A percentile compares a stretch with the other conserved stretches of the same genome.
phyloP scores from a whole-genome alignment of 2,329 filamentous ascomycete species.

The Aspergillus intermedius region DNA sequence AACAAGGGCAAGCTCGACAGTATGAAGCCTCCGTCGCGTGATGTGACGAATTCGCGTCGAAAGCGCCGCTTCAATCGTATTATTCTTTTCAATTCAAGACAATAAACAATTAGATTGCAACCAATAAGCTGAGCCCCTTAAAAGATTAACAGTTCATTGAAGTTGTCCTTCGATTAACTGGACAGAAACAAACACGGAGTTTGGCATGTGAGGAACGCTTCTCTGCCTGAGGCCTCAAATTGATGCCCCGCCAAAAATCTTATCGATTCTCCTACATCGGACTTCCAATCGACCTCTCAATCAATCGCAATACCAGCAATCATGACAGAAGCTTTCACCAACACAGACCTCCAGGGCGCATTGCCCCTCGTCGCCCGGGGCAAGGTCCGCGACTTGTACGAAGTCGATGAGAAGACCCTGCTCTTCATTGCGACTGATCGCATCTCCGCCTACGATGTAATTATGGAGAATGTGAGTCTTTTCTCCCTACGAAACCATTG shows the following conservation, averaged over 20 bases:
- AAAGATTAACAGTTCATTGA: too few species aligned
- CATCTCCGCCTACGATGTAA: constrained; percentile 91
- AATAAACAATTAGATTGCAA: background rate
- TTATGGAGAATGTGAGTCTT: constrained; percentile 65
- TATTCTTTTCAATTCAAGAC: background rate
- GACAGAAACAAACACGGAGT: background rate
- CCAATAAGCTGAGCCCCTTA: background rate
- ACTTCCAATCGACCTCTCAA: background rate
- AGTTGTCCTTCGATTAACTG: background rate
- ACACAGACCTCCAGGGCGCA: constrained; percentile 38
- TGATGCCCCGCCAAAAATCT: constrained; percentile 4
- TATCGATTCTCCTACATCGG: constrained; percentile 2
- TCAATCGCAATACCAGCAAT: constrained; percentile 2
- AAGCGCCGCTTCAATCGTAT: background rate
- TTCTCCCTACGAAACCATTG: constrained; percentile 29
- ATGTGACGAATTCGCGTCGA: background rate
- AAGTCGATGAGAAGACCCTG: constrained; percentile 61
- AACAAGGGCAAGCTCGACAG: background rate
- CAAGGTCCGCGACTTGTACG: constrained; percentile 79
- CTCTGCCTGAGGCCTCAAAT: background rate
- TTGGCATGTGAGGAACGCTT: background rate
- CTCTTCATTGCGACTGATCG: constrained; percentile 84
- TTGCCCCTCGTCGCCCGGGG: constrained; percentile 51
- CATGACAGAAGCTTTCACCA: constrained; percentile 36
- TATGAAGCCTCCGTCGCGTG: background rate